Evolutionary conservation across 208 protist genomes (phyloP).

Genomic region (Trypanosoma melophagium): DNA sequence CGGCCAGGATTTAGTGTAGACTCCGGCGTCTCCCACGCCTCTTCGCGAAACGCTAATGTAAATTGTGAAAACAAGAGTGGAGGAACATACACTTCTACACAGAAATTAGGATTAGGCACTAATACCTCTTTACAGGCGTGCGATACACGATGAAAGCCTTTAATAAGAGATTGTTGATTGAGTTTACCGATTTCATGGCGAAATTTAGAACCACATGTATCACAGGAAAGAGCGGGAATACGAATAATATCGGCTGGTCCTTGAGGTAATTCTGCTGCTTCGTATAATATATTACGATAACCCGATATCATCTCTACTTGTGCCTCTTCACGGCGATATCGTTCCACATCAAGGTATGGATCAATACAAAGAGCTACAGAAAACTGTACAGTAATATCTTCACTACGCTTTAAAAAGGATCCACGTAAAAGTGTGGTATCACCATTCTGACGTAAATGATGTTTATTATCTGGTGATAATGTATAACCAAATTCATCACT

Average conservation of each 20-base stretch:
- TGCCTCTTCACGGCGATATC: conserved; percentile 78
- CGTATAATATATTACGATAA: conserved; percentile 86
- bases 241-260: conserved; percentile 58
- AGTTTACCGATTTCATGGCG: conserved; percentile 76
- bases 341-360: conserved; percentile 63
- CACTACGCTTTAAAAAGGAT: conserved; percentile 2
- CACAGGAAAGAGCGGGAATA: conserved; percentile 63
- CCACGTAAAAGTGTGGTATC: conserved; percentile 58
- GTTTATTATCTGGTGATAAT: conserved; percentile 30
- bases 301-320: conserved; percentile 88
- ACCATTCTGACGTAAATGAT: conserved; percentile 62
- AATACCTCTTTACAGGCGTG: conserved; percentile 74
- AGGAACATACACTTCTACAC: conserved; percentile 78
- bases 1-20: conserved; percentile 67
- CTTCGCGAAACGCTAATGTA: conserved; percentile 63
- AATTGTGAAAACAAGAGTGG: conserved; percentile 62
- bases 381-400: conserved; percentile 3
- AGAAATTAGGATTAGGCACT: conserved; percentile 57
- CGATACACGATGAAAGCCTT: conserved; percentile 82
- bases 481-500: conserved; percentile 13
- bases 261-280: conserved; percentile 56
- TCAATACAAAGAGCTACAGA: conserved; percentile 54
- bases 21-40: conserved; percentile 73
- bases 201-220: conserved; percentile 51
- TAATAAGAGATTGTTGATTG: conserved; percentile 83